Evolutionary conservation across 148 eudicot genomes (phyloP).

Genomic region (Polygonum maritimum): DNA sequence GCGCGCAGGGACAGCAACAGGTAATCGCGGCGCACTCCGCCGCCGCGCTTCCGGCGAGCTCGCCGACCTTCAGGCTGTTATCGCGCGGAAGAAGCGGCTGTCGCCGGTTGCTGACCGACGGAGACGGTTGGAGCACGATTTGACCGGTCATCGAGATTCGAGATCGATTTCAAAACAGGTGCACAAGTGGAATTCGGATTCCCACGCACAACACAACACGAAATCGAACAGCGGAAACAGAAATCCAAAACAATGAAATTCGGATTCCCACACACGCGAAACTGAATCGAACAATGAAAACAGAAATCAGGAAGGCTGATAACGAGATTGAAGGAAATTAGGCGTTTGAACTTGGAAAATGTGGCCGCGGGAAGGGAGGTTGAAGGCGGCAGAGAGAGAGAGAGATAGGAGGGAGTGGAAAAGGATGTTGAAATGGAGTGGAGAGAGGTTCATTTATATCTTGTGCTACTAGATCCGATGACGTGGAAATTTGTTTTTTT

Average conservation of each 20-base stretch:
- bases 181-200: not conserved
- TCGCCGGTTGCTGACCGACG: slow-evolving; percentile 10
- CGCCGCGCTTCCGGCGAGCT: slow-evolving; percentile 63
- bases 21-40: slow-evolving; percentile 65
- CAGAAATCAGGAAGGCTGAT: not conserved
- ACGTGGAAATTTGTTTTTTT: not conserved
- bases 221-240: too few relatives aligned
- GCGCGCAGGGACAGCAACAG: slow-evolving; percentile 64
- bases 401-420: not conserved
- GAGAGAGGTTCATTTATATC: not conserved
- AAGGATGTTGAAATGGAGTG: not conserved
- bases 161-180: not conserved
- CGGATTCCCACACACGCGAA: not conserved
- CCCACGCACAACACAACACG: not conserved
- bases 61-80: slow-evolving; percentile 39
- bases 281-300: not conserved
- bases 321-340: not conserved
- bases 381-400: not conserved
- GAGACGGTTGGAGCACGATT: slow-evolving; percentile 19
- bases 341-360: not conserved
- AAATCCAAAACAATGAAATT: not conserved
- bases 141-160: slow-evolving; percentile 21
- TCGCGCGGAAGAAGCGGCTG: not conserved
- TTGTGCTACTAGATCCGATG: not conserved
- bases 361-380: not conserved